Base-by-base conservation (phyloP, 306 rosid species). In the Lupinus albus region DNA sequence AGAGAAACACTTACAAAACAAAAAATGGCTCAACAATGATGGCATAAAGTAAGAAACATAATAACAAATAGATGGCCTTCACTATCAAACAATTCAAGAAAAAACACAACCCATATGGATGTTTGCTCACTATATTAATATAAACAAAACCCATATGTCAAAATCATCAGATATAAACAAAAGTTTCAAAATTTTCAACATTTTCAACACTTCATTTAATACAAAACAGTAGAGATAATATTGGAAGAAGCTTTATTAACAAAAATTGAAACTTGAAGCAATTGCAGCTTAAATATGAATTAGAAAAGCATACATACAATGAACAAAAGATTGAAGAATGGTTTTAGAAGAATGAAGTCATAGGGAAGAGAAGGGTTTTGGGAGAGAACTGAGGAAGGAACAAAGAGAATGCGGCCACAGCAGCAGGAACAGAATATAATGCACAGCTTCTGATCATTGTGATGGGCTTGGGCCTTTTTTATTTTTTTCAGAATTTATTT, bases 371-470 rank as follows among this genome's bases (percentile, higher is more conserved):
- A 25, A 42, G 54, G 53, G 14, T 57, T 61, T 6, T 33, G 7
- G 4, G 47, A 30, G 11, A 36, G 32, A 30, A 53, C 2, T 4
- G 18, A 61, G 11, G 30, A 50, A 18, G n/a, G 15, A 71, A 51
- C n/a, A 55, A 11, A 51, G 70, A 28, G 63, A 70, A 70, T 51
- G 63, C 52, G 76, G 30, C 30, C 1, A 25, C 4, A 25, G 30
- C 2, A 25, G 2, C 30, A 25, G 4, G 30, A 25, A 25, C 30
- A 25, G 30, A 25, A 25, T 1, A 25, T 3, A 25, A 25, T 3
- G 4, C 0, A 25, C 30, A 25, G 30, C 30, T 25, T 25, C 51
- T 18, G 1, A 39, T 39, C 45, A 9, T 39, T 39, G 9, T 12
- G 45, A 25, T 25, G 30, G 30, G 30, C 30, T 25, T 25, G 30